These are phyloP conservation scores for Abrus pulchellus DNA, from an alignment of 306 rosid species.

Conservation along the genomic window DNA sequence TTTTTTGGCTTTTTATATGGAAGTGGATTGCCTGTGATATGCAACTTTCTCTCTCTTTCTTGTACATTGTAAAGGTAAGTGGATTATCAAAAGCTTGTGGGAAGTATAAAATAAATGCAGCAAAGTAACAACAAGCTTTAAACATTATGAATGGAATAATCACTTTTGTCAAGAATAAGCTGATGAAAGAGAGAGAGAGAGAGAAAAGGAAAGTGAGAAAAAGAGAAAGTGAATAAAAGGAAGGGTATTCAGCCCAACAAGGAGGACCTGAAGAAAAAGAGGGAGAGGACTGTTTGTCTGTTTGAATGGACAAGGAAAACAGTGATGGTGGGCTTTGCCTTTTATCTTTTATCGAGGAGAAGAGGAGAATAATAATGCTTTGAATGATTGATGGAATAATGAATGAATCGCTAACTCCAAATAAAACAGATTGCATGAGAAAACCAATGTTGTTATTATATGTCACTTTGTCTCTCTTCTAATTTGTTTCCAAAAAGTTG, in stretches of 20 bases:
- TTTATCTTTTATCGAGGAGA: conserved; percentile 61
- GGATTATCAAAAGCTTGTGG: conserved; percentile 75
- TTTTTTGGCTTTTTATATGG: conserved; percentile 75
- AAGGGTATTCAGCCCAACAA: conserved; percentile 50
- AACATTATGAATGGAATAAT: conserved; percentile 69
- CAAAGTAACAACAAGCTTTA: conserved; percentile 56
- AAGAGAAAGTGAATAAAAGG: conserved; percentile 59
- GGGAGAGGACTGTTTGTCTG: conserved; percentile 67
- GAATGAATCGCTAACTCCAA: conserved; percentile 49
- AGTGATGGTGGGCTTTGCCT: conserved; percentile 27
- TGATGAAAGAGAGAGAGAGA: conserved; percentile 50
- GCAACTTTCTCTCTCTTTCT: conserved; percentile 55
- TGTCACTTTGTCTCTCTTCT: conserved; percentile 39
- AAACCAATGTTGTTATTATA: conserved; percentile 33
- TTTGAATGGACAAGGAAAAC: conserved; percentile 59
- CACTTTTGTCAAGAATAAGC: conserved; percentile 74
- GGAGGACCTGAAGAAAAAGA: conserved; percentile 54
- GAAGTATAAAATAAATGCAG: conserved; percentile 52
- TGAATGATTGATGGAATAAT: conserved; percentile 69
- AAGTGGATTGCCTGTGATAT: conserved; percentile 69
- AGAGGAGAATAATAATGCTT: conserved; percentile 49
- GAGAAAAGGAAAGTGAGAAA: conserved; percentile 31
- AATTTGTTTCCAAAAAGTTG: conserved; percentile 50
- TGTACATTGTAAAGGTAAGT: conserved; percentile 54
- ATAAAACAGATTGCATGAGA: conserved; percentile 57